Conservation (phyloP, 768 basidiomycete genomes). For the Mycena vitilis region DNA sequence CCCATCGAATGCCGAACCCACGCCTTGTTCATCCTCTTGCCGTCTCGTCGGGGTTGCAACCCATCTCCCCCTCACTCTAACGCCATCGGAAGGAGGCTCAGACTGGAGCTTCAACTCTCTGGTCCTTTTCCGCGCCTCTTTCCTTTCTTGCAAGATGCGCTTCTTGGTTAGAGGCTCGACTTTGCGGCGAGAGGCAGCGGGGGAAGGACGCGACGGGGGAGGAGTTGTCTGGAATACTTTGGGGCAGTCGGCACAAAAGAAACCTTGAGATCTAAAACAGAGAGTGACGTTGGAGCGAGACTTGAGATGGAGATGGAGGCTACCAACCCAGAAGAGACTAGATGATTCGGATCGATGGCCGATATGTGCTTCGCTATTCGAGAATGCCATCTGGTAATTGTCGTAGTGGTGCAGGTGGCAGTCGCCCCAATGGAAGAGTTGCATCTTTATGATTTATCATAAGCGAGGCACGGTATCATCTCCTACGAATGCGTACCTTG, state of each 20-base stretch:
- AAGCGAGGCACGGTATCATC: neutral
- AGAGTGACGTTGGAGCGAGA: slow-evolving; percentile 7
- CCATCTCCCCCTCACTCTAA: slow-evolving; percentile 72
- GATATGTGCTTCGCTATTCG: slow-evolving; percentile 58
- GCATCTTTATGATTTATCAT: slow-evolving; percentile 53
- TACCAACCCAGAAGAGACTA: slow-evolving; percentile 70
- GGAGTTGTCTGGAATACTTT: slow-evolving; percentile 64
- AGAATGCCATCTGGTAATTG: slow-evolving; percentile 69
- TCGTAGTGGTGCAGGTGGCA: slow-evolving; percentile 57
- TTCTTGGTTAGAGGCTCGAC: slow-evolving; percentile 57
- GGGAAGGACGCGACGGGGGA: slow-evolving; percentile 54
- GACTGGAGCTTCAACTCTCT: slow-evolving; percentile 50
- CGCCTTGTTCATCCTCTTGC: slow-evolving; percentile 49
- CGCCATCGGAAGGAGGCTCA: slow-evolving; percentile 49
- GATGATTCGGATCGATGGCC: slow-evolving; percentile 68
- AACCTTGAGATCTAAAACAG: slow-evolving; percentile 60
- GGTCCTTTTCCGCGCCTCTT: slow-evolving; percentile 58
- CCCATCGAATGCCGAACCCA: slow-evolving; percentile 53
- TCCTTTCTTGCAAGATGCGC: slow-evolving; percentile 60
- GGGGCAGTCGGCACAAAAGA: slow-evolving; percentile 65
- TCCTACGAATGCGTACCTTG: slow-evolving; percentile 54
- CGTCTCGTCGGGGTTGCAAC: slow-evolving; percentile 62
- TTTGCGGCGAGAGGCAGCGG: slow-evolving; percentile 49
- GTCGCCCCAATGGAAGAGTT: slow-evolving; percentile 63
- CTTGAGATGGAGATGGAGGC: neutral